phyloP scores from a whole-genome alignment of 2,329 filamentous ascomycete genomes.

The Colletotrichum sansevieriae region DNA sequence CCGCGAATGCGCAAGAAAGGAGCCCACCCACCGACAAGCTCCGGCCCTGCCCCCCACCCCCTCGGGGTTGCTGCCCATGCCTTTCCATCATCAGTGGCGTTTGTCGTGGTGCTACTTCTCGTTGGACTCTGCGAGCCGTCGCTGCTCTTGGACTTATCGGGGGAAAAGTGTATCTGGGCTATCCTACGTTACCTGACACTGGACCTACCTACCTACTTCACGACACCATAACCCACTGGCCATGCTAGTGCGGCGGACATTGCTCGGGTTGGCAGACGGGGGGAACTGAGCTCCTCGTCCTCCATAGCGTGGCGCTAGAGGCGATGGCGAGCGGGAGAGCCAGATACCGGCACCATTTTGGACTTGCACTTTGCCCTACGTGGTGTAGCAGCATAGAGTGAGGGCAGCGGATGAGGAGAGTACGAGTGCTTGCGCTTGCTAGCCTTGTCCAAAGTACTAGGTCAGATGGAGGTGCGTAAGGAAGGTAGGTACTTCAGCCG shows the following conservation, averaged over 20 bases:
- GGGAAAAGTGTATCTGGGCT: background rate
- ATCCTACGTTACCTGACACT: conserved; percentile 36
- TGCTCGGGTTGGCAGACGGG: conserved; percentile 25
- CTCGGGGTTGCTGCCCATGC: conserved; percentile 4
- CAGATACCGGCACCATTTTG: conserved; percentile 29
- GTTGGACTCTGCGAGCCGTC: conserved; percentile 6
- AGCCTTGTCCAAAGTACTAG: conserved; percentile 28
- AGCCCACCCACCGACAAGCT: conserved; percentile 3
- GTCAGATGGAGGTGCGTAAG: conserved; percentile 2
- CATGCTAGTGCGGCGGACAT: conserved; percentile 1
- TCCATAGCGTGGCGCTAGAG: conserved; percentile 25
- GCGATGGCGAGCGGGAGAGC: conserved; percentile 35
- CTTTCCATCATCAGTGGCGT: conserved; percentile 35
- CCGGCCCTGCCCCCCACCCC: conserved; percentile 10
- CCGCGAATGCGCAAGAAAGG: conserved; percentile 8
- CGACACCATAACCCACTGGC: conserved; percentile 5
- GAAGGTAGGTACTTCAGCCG: conserved; percentile 11
- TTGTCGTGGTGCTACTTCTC: conserved; percentile 20
- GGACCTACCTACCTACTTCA: conserved; percentile 11
- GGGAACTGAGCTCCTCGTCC: conserved; percentile 12
- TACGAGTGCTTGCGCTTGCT: conserved; percentile 13
- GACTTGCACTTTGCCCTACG: conserved; percentile 13
- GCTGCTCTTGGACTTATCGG: background rate
- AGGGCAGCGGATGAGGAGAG: conserved; percentile 2
- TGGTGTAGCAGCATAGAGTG: conserved; percentile 8